These are phyloP conservation scores for Byssoonygena ceratinophila DNA, from an alignment of 2,329 filamentous ascomycete genomes.

Conservation along the genomic window DNA sequence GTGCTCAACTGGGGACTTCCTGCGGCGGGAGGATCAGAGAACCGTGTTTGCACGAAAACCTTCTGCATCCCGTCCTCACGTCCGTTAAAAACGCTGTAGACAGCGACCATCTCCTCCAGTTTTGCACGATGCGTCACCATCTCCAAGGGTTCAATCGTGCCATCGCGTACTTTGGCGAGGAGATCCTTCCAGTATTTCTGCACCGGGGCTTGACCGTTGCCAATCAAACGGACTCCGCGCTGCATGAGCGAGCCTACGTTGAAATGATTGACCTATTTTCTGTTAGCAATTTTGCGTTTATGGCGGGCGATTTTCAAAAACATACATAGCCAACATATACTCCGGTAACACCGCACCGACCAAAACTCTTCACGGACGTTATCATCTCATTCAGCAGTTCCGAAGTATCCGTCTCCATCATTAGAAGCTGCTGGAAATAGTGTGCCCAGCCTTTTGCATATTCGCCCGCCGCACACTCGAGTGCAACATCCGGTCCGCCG, in stretches of 20 bases:
- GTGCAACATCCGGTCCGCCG: conserved; percentile 61
- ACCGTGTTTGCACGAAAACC: conserved; percentile 56
- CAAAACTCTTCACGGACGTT: conserved; percentile 43
- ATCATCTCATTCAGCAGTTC: conserved; percentile 50
- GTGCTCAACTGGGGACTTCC: conserved; percentile 2
- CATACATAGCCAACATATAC: conserved; percentile 51
- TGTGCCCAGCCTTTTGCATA: conserved; percentile 54
- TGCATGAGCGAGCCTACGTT: conserved; percentile 79
- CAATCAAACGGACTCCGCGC: conserved; percentile 68
- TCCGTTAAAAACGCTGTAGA: conserved; percentile 53
- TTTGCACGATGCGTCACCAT: conserved; percentile 72
- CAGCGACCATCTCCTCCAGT: conserved; percentile 59
- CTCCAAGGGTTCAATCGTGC: conserved; percentile 61
- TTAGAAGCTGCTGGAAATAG: conserved; percentile 49
- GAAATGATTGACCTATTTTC: conserved; percentile 60
- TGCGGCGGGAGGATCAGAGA: conserved; percentile 40
- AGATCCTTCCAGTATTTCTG: conserved; percentile 76
- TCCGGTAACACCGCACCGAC: conserved; percentile 67
- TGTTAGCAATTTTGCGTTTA: conserved; percentile 4
- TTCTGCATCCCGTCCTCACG: conserved; percentile 61
- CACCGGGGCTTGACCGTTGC: conserved; percentile 60
- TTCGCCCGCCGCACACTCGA: conserved; percentile 58
- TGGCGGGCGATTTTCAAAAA: conserved; percentile 14
- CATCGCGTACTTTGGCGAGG: conserved; percentile 55
- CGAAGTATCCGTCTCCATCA: conserved; percentile 73